These are phyloP conservation scores for Lactarius tabidus DNA, from an alignment of 768 basidiomycete genomes.

Conservation along the genomic window DNA sequence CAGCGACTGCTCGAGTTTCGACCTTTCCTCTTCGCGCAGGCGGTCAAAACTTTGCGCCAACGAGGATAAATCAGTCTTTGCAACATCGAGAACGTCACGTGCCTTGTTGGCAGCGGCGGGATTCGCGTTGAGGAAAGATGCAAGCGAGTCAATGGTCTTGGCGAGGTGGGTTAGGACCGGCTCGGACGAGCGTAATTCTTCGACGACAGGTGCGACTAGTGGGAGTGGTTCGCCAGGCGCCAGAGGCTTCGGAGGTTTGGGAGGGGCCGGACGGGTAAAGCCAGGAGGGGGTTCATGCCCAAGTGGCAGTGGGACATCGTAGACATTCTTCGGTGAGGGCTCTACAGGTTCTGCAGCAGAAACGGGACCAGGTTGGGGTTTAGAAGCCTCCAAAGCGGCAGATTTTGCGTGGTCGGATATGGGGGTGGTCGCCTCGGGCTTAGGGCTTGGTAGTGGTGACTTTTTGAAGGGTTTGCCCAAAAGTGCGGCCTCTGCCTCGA, in stretches of 20 bases:
- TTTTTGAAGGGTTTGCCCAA: slow-evolving; percentile 39
- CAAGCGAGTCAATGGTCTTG: slow-evolving; percentile 86
- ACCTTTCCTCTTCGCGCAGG: slow-evolving; percentile 75
- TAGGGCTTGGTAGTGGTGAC: background rate
- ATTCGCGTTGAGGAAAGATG: slow-evolving; percentile 74
- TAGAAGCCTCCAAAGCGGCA: slow-evolving; percentile 29
- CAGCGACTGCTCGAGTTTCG: slow-evolving; percentile 56
- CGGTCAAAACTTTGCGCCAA: slow-evolving; percentile 74
- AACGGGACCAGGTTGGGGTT: slow-evolving; percentile 27
- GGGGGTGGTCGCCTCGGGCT: slow-evolving; percentile 29
- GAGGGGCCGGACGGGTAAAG: slow-evolving; percentile 58
- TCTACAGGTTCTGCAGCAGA: slow-evolving; percentile 21
- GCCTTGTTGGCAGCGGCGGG: slow-evolving; percentile 65
- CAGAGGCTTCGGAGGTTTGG: slow-evolving; percentile 39
- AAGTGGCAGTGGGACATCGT: slow-evolving; percentile 74
- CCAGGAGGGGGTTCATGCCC: slow-evolving; percentile 95
- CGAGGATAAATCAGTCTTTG: slow-evolving; percentile 74
- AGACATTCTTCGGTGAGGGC: slow-evolving; percentile 43
- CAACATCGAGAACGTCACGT: slow-evolving; percentile 69
- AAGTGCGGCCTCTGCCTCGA: slow-evolving; percentile 70
- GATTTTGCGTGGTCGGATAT: slow-evolving; percentile 30
- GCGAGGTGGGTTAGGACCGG: slow-evolving; percentile 94
- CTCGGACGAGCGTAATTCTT: slow-evolving; percentile 68
- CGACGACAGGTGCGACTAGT: slow-evolving; percentile 75
- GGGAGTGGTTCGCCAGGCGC: slow-evolving; percentile 53